A percentile compares a stretch with the other conserved stretches of the same genome.
Conservation (phyloP, 2,329 filamentous ascomycete species). For the Fusarium napiforme region DNA sequence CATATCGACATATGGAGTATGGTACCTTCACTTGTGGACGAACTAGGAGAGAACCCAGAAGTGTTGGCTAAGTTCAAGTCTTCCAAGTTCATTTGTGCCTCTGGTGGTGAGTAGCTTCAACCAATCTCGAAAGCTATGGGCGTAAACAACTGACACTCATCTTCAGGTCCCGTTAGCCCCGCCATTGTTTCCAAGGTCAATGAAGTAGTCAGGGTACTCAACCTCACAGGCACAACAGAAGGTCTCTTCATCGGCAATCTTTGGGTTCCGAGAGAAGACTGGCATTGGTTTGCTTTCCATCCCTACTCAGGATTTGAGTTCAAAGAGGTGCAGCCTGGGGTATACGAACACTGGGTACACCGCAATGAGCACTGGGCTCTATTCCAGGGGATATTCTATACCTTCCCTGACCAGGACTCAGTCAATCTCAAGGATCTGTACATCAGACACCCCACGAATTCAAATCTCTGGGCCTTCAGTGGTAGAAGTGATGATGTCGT, state of each 20-base stretch:
- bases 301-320: slow-evolving; percentile 51
- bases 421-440: slow-evolving; percentile 49
- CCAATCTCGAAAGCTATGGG: fast-evolving
- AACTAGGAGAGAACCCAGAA: slow-evolving; percentile 47
- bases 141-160: neutral
- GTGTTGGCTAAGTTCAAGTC: slow-evolving; percentile 46
- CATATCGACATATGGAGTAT: slow-evolving; percentile 54
- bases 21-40: slow-evolving; percentile 51
- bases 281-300: slow-evolving; percentile 50
- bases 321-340: slow-evolving; percentile 44
- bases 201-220: slow-evolving; percentile 48
- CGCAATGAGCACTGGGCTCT: slow-evolving; percentile 42
- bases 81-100: slow-evolving; percentile 52
- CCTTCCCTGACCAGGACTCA: slow-evolving; percentile 43
- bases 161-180: slow-evolving; percentile 43
- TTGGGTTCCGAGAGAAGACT: slow-evolving; percentile 42
- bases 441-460: slow-evolving; percentile 42
- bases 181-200: slow-evolving; percentile 46
- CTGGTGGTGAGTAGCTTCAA: neutral
- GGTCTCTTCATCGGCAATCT: slow-evolving; percentile 51
- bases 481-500: slow-evolving; percentile 47
- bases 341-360: slow-evolving; percentile 49
- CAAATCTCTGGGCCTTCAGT: slow-evolving; percentile 45
- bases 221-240: slow-evolving; percentile 50
- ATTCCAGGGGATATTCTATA: slow-evolving; percentile 46